A percentile compares a stretch with the other conserved stretches of the same genome.
Evolutionary conservation across 2,329 filamentous ascomycete species (phyloP).

Genomic region (Fusarium keratoplasticum): DNA sequence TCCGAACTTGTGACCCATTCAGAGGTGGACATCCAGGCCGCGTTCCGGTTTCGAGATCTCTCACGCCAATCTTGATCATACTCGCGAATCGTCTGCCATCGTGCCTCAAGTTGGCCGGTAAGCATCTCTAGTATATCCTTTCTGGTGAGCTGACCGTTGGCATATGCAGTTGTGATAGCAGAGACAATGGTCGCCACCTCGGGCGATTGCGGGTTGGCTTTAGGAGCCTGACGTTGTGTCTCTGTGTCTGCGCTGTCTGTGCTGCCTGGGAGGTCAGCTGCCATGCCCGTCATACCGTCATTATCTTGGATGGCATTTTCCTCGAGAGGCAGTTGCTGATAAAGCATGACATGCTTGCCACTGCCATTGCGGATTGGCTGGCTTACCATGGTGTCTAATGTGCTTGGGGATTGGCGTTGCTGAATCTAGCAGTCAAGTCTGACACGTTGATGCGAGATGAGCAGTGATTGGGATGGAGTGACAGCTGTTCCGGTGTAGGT

Average conservation of each 20-base stretch:
- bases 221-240: neutral
- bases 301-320: neutral
- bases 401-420: neutral
- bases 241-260: neutral
- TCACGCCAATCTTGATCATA: neutral
- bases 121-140: neutral
- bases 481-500: too few species aligned
- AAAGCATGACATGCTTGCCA: neutral
- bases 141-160: neutral
- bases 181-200: neutral
- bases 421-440: neutral
- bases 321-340: neutral
- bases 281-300: neutral
- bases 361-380: neutral
- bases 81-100: neutral
- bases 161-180: neutral
- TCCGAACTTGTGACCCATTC: neutral
- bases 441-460: neutral
- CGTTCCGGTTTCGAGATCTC: neutral
- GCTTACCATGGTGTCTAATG: neutral
- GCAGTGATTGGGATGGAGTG: neutral
- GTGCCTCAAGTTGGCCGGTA: neutral
- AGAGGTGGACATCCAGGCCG: neutral
- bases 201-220: neutral
- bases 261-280: neutral